phyloP scores from a whole-genome alignment of 2,329 filamentous ascomycete species.

The Nemania bipapillata region DNA sequence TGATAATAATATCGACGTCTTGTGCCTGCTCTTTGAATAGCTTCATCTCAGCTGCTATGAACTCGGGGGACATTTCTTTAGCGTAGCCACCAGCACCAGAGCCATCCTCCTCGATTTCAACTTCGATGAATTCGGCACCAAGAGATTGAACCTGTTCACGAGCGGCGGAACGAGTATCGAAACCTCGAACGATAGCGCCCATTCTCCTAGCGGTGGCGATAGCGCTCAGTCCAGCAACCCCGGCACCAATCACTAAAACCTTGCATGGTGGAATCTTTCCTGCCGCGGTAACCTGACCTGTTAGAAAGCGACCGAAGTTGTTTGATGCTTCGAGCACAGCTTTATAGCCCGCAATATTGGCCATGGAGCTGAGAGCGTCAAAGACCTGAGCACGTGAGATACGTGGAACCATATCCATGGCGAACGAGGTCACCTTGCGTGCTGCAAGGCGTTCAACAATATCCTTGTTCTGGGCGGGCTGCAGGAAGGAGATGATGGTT shows the following conservation, averaged over 20 bases:
- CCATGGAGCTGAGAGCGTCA: constrained; percentile 90
- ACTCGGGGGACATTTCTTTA: constrained; percentile 94
- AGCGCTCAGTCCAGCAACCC: constrained; percentile 86
- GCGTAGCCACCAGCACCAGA: constrained; percentile 87
- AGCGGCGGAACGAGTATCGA: constrained; percentile 88
- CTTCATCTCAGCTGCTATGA: constrained; percentile 92
- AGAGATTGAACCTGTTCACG: constrained; percentile 90
- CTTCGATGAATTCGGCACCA: constrained; percentile 89
- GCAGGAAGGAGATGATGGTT: constrained; percentile 83
- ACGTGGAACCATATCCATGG: constrained; percentile 92
- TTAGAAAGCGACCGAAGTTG: constrained; percentile 86
- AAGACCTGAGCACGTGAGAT: constrained; percentile 91
- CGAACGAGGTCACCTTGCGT: constrained; percentile 79
- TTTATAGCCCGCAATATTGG: constrained; percentile 93
- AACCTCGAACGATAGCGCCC: constrained; percentile 88
- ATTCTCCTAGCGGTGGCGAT: constrained; percentile 87
- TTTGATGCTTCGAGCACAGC: constrained; percentile 90
- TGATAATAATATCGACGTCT: constrained; percentile 92
- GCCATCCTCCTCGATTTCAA: constrained; percentile 85
- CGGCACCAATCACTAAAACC: constrained; percentile 88
- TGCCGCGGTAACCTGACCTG: constrained; percentile 88
- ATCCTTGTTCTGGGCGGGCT: constrained; percentile 81
- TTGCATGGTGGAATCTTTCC: constrained; percentile 92
- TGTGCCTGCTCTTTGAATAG: constrained; percentile 86
- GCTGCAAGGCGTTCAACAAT: constrained; percentile 78